phyloP scores from a whole-genome alignment of 1,284 basidiomycete genomes.

The Cryptococcus maquisensis region DNA sequence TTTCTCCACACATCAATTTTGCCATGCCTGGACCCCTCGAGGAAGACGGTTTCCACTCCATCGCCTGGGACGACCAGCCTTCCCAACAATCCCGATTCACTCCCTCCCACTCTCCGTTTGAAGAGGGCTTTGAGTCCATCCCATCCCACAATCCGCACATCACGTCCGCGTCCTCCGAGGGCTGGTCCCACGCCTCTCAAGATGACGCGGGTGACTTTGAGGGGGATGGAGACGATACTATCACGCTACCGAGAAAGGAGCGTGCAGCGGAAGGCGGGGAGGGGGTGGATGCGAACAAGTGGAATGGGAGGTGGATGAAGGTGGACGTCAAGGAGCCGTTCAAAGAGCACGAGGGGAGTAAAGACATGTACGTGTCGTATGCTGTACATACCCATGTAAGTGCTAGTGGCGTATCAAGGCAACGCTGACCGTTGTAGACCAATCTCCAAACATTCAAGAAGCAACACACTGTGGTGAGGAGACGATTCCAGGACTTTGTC shows the following conservation, averaged over 20 bases:
- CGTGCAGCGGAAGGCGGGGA: slow-evolving; percentile 9
- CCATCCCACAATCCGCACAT: slow-evolving; percentile 17
- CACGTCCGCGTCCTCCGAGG: background rate
- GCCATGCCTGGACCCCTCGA: slow-evolving; percentile 11
- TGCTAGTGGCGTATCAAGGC: background rate
- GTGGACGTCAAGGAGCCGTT: slow-evolving; percentile 85
- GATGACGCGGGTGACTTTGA: background rate
- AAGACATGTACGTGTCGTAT: slow-evolving; percentile 95
- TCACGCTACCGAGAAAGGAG: background rate
- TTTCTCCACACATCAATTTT: background rate
- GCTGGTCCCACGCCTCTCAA: background rate
- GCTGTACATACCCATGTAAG: slow-evolving; percentile 81
- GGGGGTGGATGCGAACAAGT: slow-evolving; percentile 50
- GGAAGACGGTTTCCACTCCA: slow-evolving; percentile 46
- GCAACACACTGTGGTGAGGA: slow-evolving; percentile 66
- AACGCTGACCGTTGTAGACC: slow-evolving; percentile 27
- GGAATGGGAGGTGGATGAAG: slow-evolving; percentile 76
- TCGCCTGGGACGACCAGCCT: slow-evolving; percentile 46
- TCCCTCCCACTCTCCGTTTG: slow-evolving; percentile 12
- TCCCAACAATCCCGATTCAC: slow-evolving; percentile 7
- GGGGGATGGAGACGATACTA: background rate
- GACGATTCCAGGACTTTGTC: slow-evolving; percentile 95
- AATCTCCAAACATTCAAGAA: slow-evolving; percentile 37
- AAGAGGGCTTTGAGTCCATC: slow-evolving; percentile 44
- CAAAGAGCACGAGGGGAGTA: slow-evolving; percentile 92